Conservation (phyloP, 805 yeast genomes). For the Yarrowia sp. region DNA sequence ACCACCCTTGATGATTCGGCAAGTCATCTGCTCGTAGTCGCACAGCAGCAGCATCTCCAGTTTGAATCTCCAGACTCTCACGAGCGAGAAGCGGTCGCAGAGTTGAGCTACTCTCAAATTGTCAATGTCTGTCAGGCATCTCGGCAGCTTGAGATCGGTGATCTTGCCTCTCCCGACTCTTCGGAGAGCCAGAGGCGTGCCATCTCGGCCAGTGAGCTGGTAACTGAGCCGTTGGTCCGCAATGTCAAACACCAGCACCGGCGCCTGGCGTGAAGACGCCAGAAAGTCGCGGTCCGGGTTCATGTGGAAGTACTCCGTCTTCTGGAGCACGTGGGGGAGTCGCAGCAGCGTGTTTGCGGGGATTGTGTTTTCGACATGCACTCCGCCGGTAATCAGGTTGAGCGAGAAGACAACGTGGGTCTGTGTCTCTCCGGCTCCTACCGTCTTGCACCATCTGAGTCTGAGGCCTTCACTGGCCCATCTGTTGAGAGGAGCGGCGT, state of each 20-base stretch:
- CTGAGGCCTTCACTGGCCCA: not conserved
- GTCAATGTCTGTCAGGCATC: not conserved
- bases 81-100: slow-evolving; percentile 7
- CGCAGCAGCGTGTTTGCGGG: slow-evolving; percentile 1
- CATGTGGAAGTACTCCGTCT: slow-evolving; percentile 18
- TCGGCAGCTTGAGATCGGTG: slow-evolving; percentile 5
- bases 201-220: slow-evolving; percentile 19
- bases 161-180: slow-evolving; percentile 14
- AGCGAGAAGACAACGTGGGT: not conserved
- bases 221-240: not conserved
- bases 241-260: slow-evolving; percentile 1
- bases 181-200: slow-evolving; percentile 5
- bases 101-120: slow-evolving; percentile 2
- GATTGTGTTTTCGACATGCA: not conserved
- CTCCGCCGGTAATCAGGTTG: not conserved
- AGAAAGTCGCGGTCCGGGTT: slow-evolving; percentile 16
- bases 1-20: slow-evolving; percentile 9
- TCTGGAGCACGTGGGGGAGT: slow-evolving; percentile 7
- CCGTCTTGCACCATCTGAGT: slow-evolving; percentile 18
- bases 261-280: slow-evolving; percentile 13
- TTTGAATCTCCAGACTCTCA: slow-evolving; percentile 2
- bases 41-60: slow-evolving; percentile 5
- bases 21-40: slow-evolving; percentile 15
- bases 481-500: slow-evolving; percentile 11
- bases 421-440: not conserved